Evolutionary conservation across 768 basidiomycete species (phyloP).

Genomic region (Suillus clintonianus): DNA sequence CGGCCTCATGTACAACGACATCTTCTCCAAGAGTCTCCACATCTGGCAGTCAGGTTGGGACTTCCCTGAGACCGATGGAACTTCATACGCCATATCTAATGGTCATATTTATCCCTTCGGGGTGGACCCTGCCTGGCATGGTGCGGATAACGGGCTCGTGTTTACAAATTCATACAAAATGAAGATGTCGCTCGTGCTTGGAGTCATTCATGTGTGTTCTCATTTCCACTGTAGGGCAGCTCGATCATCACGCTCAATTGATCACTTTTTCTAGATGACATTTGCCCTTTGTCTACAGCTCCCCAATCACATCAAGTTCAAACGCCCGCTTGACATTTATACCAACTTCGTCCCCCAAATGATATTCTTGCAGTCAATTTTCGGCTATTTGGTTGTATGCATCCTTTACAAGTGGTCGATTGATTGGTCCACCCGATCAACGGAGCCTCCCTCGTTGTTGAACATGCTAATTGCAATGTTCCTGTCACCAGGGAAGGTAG

Average conservation of each 20-base stretch:
- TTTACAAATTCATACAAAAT: slow-evolving; percentile 99
- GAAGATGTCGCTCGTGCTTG: slow-evolving; percentile 98
- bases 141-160: slow-evolving; percentile 84
- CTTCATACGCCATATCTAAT: slow-evolving; percentile 53
- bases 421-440: slow-evolving; percentile 78
- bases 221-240: not conserved
- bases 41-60: slow-evolving; percentile 89
- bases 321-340: slow-evolving; percentile 82
- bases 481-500: slow-evolving; percentile 82
- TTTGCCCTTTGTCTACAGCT: slow-evolving; percentile 96
- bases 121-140: slow-evolving; percentile 94
- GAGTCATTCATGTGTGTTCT: slow-evolving; percentile 86
- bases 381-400: slow-evolving; percentile 92
- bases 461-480: slow-evolving; percentile 99
- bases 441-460: slow-evolving; percentile 83
- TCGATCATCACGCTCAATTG: slow-evolving; percentile 7
- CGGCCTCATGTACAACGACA: slow-evolving; percentile 97
- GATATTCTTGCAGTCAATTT: slow-evolving; percentile 96
- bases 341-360: slow-evolving; percentile 97
- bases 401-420: slow-evolving; percentile 97
- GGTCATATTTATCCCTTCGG: slow-evolving; percentile 90
- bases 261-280: slow-evolving; percentile 74
- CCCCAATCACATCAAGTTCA: slow-evolving; percentile 94
- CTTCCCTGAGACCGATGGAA: slow-evolving; percentile 53
- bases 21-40: slow-evolving; percentile 91